Base-by-base conservation (phyloP, 805 yeast genomes). In the Candida bentonensis region DNA sequence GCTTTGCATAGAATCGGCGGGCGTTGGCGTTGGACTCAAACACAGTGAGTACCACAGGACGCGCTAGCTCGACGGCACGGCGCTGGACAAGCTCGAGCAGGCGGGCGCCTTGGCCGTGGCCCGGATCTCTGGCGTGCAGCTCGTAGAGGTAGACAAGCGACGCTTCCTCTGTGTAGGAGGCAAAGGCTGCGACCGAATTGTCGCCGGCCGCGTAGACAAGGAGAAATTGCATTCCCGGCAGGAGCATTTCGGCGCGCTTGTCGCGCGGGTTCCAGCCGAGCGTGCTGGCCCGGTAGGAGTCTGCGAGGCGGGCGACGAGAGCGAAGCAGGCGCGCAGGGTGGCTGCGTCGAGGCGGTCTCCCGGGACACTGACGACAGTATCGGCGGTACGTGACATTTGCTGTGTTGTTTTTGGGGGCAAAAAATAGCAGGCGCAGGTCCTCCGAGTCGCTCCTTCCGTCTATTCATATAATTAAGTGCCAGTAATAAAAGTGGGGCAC, bases 181-280 rank as follows among this genome's bases (percentile, higher is more conserved):
- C 49, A 41, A 55, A 54, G 17, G 50, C 59, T 1, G 43, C 39
- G 9, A 56, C 20, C 23, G 39, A 17, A 7, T 9, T 13, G n/a
- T n/a, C 3, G 15, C 20, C n/a, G 1, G 13, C 13, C 1, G 39
- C 42, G 3, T 22, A 15, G 7, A 28, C 47, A 11, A 53, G 28
- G 20, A 46, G 27, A 39, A 49, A 58, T 13, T 21, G 23, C 45
- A 58, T 47, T 3, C 44, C 47, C 3, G 44, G 45, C 15, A 46
- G 42, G 25, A 21, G 20, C 58, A 58, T 52, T 46, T 58, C 63
- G 9, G 22, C 45, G 20, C 42, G 39, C 44, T 58, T 58, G 34
- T 21, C 46, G 4, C 17, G 30, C n/a, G 46, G 42, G 25, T 42
- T 26, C 63, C 63, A 58, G 17, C 52, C 52, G 43, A 51, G 48